Conservation (phyloP, 169 alveolate genomes). For the Miamiensis avidus region DNA sequence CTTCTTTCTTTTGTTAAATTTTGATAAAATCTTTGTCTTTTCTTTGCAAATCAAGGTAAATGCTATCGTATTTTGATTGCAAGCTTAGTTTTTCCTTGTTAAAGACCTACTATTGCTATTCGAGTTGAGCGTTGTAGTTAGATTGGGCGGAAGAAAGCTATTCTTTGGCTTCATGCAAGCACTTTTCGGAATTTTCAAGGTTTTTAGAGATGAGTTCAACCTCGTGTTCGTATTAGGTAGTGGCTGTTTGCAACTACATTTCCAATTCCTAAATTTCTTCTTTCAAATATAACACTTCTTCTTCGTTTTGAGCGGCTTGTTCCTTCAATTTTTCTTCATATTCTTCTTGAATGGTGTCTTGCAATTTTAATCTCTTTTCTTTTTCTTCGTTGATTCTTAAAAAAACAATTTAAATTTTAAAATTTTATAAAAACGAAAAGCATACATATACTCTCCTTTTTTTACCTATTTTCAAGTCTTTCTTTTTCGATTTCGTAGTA, state of each 20-base stretch:
- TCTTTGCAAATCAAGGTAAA: slow-evolving; percentile 30
- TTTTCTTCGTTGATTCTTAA: slow-evolving; percentile 29
- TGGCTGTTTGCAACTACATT: slow-evolving; percentile 24
- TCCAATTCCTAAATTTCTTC: slow-evolving; percentile 71
- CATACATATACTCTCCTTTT: slow-evolving; percentile 51
- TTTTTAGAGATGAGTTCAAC: slow-evolving; percentile 55
- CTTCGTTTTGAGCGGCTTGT: slow-evolving; percentile 23
- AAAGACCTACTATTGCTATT: slow-evolving; percentile 44
- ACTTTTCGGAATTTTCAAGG: slow-evolving; percentile 57
- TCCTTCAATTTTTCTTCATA: slow-evolving; percentile 27
- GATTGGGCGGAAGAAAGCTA: slow-evolving; percentile 43
- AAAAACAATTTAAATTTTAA: not conserved
- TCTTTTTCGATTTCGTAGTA: slow-evolving; percentile 72
- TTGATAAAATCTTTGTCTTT: slow-evolving; percentile 60
- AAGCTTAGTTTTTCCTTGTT: slow-evolving; percentile 66
- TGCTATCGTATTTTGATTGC: slow-evolving; percentile 56
- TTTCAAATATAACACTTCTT: slow-evolving; percentile 21
- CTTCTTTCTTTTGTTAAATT: slow-evolving; percentile 53
- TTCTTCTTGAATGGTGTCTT: slow-evolving; percentile 32
- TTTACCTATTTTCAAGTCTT: slow-evolving; percentile 61
- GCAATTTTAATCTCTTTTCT: slow-evolving; percentile 26
- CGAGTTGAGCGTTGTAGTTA: slow-evolving; percentile 49
- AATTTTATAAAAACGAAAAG: not conserved
- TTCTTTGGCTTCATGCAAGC: slow-evolving; percentile 65
- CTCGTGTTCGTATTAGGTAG: slow-evolving; percentile 64